A percentile compares a stretch with the other conserved stretches of the same genome.
phyloP scores from a whole-genome alignment of 345 rosid genomes.

The Brassica carinata region DNA sequence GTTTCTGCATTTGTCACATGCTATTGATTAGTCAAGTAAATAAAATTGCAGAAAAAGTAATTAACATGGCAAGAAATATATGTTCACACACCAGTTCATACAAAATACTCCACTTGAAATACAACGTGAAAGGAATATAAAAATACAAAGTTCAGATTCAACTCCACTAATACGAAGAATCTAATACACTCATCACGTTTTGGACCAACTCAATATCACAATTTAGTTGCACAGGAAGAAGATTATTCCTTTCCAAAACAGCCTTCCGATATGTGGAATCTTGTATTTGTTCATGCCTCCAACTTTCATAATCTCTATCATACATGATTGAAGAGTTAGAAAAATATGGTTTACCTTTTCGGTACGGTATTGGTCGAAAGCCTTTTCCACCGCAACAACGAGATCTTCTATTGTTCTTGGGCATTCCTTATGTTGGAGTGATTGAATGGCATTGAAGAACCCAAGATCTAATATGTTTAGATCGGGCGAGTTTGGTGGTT shows the following conservation, averaged over 20 bases:
- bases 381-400: neutral
- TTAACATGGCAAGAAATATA: no score
- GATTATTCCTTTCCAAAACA: neutral
- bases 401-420: neutral
- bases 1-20: neutral
- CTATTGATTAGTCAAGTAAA: neutral
- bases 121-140: neutral
- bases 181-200: neutral
- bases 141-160: neutral
- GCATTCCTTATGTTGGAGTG: neutral
- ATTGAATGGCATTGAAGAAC: neutral
- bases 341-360: neutral
- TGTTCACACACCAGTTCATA: neutral
- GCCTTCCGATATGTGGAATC: neutral
- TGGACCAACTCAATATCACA: neutral
- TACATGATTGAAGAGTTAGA: neutral
- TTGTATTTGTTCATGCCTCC: neutral
- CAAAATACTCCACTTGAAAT: neutral
- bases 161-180: neutral
- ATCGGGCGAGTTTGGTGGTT: neutral
- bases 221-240: neutral
- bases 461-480: neutral
- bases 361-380: neutral
- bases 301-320: neutral
- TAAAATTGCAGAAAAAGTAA: neutral